Conservation (phyloP, 441 rosid species). For the Adansonia grandidieri region DNA sequence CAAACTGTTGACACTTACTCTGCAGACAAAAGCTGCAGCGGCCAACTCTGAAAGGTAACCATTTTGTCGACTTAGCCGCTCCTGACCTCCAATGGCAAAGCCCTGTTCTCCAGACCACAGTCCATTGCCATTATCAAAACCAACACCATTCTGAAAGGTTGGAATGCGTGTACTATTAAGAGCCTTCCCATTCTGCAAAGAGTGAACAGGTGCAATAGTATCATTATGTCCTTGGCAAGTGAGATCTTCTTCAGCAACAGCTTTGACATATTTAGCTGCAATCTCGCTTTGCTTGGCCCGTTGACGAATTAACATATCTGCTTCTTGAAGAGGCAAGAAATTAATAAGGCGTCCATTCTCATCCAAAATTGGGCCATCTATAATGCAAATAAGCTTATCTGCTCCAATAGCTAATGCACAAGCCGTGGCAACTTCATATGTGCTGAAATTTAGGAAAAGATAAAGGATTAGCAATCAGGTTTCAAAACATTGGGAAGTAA, state of each 20-base stretch:
- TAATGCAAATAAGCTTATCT: conserved; percentile 87
- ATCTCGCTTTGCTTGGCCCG: conserved; percentile 89
- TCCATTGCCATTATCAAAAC: conserved; percentile 86
- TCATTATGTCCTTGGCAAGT: conserved; percentile 46
- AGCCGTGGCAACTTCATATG: conserved; percentile 96
- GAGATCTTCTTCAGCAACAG: conserved; percentile 65
- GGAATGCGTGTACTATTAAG: conserved; percentile 43
- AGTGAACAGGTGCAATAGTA: conserved; percentile 40
- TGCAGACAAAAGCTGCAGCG: conserved; percentile 95
- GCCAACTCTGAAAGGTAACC: conserved; percentile 92
- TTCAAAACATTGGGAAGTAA: background rate
- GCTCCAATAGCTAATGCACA: conserved; percentile 95
- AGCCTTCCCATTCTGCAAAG: conserved; percentile 49
- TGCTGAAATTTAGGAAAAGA: conserved; percentile 55
- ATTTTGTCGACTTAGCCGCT: conserved; percentile 69
- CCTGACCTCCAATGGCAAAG: conserved; percentile 95
- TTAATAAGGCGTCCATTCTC: conserved; percentile 80
- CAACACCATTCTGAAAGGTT: conserved; percentile 80
- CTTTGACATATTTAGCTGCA: conserved; percentile 88
- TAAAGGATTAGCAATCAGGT: conserved; percentile 18
- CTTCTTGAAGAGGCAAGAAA: conserved; percentile 86
- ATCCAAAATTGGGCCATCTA: conserved; percentile 87
- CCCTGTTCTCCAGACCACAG: conserved; percentile 78
- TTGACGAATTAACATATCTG: conserved; percentile 77
- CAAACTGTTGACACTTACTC: conserved; percentile 49